Evolutionary conservation across 306 rosid genomes (phyloP).

Genomic region (Styphnolobium japonicum): DNA sequence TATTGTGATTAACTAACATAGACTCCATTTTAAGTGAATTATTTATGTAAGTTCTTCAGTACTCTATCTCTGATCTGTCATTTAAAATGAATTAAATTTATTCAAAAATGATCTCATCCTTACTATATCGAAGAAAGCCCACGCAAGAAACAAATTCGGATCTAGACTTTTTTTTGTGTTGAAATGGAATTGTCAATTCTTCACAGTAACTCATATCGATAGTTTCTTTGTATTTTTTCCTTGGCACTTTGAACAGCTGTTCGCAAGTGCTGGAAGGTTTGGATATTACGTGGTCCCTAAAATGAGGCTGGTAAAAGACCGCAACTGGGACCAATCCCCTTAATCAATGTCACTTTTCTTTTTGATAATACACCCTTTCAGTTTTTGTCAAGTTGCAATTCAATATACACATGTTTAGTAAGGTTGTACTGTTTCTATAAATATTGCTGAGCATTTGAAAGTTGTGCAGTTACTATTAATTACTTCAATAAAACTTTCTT

Average conservation of each 20-base stretch:
- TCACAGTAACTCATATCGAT: neutral
- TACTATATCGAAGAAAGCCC: neutral
- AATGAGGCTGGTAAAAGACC: neutral
- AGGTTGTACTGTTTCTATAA: no score
- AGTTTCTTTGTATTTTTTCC: neutral
- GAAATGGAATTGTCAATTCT: neutral
- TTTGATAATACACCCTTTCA: neutral
- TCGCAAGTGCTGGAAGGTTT: neutral
- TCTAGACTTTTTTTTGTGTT: neutral
- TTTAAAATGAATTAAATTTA: no score
- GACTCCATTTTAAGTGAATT: no score
- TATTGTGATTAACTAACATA: no score
- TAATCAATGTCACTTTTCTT: neutral
- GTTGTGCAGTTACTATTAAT: neutral
- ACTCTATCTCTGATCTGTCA: no score
- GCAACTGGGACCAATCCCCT: neutral
- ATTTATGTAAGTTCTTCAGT: no score
- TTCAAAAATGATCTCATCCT: no score
- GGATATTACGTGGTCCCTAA: neutral
- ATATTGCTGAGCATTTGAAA: neutral
- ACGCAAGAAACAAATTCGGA: neutral
- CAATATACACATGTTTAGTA: neutral
- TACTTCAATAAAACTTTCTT: neutral
- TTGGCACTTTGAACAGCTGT: neutral
- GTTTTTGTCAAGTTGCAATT: neutral